Percentiles rank a stretch among this genome's conserved stretches.
phyloP scores from a whole-genome alignment of 352 stramenopile species.

The Phytophthora nicotianae region DNA sequence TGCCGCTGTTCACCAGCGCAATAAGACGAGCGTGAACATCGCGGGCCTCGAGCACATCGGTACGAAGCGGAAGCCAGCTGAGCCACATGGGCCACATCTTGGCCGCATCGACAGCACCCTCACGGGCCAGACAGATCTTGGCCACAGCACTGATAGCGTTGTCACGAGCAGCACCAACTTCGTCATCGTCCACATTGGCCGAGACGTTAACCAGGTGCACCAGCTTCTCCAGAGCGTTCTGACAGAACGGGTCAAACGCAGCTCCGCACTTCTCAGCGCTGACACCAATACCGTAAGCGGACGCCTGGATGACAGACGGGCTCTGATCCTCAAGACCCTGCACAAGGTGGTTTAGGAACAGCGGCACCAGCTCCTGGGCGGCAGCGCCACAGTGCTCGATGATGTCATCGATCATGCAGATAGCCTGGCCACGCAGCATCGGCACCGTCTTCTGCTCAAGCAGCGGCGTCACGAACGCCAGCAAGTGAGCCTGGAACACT shows the following conservation, averaged over 20 bases:
- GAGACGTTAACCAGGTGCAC: constrained; percentile 66
- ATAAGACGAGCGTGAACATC: constrained; percentile 81
- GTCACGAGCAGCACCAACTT: constrained; percentile 73
- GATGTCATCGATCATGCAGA: constrained; percentile 90
- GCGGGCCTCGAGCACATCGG: constrained; percentile 77
- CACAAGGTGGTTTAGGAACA: constrained; percentile 77
- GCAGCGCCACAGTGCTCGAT: constrained; percentile 82
- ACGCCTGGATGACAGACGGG: constrained; percentile 74
- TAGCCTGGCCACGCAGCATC: constrained; percentile 78
- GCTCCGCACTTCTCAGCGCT: constrained; percentile 77
- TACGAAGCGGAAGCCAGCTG: constrained; percentile 80
- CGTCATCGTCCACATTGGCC: constrained; percentile 56
- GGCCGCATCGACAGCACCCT: constrained; percentile 59
- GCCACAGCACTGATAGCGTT: constrained; percentile 84
- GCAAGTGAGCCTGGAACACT: constrained; percentile 70
- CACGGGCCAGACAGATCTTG: constrained; percentile 74
- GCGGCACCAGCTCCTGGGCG: constrained; percentile 73
- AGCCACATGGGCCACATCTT: constrained; percentile 80
- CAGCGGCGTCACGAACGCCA: constrained; percentile 71
- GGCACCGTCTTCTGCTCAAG: constrained; percentile 61
- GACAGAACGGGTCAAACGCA: constrained; percentile 74
- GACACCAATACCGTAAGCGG: constrained; percentile 85
- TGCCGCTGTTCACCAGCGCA: constrained; percentile 57
- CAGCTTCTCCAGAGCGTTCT: constrained; percentile 73
- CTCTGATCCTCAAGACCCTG: constrained; percentile 73